These are phyloP conservation scores for Sclerotinia nivalis DNA, from an alignment of 2,329 filamentous ascomycete species.

Conservation along the genomic window DNA sequence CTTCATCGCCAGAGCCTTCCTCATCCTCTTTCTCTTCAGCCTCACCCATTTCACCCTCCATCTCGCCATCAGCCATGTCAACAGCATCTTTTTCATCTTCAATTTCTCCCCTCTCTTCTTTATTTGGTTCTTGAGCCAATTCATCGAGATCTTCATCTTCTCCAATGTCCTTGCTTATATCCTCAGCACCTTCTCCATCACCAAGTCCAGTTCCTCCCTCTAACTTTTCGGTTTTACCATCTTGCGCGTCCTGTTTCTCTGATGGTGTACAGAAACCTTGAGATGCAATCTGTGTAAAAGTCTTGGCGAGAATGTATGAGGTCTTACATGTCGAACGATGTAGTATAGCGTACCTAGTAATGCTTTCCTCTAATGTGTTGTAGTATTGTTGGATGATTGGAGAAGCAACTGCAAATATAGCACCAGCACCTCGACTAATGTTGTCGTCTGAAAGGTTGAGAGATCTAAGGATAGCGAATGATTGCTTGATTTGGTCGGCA, in stretches of 20 bases:
- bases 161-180: constrained; percentile 95
- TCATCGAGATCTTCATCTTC: constrained; percentile 93
- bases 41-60: constrained; percentile 81
- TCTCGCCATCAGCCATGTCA: constrained; percentile 89
- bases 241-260: constrained; percentile 72
- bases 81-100: constrained; percentile 82
- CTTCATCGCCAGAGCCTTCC: constrained; percentile 63
- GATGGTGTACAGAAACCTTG: constrained; percentile 91
- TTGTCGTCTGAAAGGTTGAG: constrained; percentile 47
- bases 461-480: constrained; percentile 49
- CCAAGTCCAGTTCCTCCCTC: constrained; percentile 92
- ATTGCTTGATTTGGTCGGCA: constrained; percentile 44
- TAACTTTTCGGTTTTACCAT: constrained; percentile 72
- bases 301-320: constrained; percentile 71
- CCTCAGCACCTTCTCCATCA: constrained; percentile 91
- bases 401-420: constrained; percentile 60
- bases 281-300: constrained; percentile 75
- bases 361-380: constrained; percentile 57
- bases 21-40: constrained; percentile 62
- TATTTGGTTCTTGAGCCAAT: constrained; percentile 79
- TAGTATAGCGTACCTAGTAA: constrained; percentile 60
- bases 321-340: constrained; percentile 74
- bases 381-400: constrained; percentile 78
- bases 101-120: constrained; percentile 60
- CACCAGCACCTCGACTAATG: constrained; percentile 50